phyloP scores from a whole-genome alignment of 2,329 filamentous ascomycete genomes.

The Xylariaceae sp. region DNA sequence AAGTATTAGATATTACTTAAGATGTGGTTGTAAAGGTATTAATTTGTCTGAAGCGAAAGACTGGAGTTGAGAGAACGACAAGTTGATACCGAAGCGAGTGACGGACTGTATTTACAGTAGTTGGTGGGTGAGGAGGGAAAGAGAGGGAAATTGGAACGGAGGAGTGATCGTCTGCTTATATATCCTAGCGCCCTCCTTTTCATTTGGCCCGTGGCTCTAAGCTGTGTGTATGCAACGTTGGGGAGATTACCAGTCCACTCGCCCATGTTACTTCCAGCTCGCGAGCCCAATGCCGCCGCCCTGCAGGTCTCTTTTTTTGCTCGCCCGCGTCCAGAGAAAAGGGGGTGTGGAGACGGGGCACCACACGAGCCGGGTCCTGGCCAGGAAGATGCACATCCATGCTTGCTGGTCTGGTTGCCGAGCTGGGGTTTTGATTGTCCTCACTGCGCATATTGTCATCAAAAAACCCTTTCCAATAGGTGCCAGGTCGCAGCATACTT shows the following conservation, averaged over 20 bases:
- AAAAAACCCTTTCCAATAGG: no score
- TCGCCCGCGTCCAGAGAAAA: not conserved
- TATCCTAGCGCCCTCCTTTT: conserved; percentile 19
- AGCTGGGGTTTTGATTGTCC: no score
- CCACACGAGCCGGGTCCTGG: not conserved
- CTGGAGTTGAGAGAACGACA: conserved; percentile 17
- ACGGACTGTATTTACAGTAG: conserved; percentile 22
- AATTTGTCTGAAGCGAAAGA: conserved; percentile 18
- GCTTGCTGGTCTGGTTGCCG: no score
- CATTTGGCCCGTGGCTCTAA: conserved; percentile 11
- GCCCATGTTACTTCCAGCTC: no score
- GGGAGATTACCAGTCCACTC: conserved; percentile 15
- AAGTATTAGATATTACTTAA: conserved; percentile 24
- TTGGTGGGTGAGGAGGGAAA: conserved; percentile 10
- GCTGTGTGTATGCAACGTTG: conserved; percentile 16
- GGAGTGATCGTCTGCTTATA: conserved; percentile 19
- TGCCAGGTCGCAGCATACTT: no score
- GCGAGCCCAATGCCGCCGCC: conserved; percentile 7
- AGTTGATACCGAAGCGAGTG: conserved; percentile 19
- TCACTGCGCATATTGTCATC: no score
- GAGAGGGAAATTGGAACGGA: not conserved
- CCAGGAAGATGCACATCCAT: no score
- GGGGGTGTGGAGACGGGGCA: not conserved
- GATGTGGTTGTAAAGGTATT: conserved; percentile 16
- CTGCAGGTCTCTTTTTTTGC: not conserved